Base-by-base conservation (phyloP, 306 rosid species). In the Dalbergia oliveri region DNA sequence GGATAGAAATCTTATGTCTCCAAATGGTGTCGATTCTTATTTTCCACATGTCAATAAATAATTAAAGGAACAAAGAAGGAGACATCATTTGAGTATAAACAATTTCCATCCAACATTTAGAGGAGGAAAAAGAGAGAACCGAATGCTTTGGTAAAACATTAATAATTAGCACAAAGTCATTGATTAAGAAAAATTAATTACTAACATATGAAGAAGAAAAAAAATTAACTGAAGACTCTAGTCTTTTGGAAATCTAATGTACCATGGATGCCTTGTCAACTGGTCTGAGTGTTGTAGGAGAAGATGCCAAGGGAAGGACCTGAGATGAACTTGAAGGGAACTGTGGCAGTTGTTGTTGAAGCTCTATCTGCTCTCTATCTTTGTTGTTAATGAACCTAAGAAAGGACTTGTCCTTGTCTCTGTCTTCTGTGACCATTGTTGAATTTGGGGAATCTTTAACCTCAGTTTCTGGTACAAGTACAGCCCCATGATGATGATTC, bases 251-350 rank as follows among this genome's bases (percentile, higher is more conserved):
- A 69, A 77, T 77, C 84, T 82, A 89, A 23, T 77, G 85, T 77
- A 87, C 84, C 72, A 75, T 72, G 71, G 81, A 65, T 63, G 77
- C 72, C 63, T 86, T 73, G 49, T 79, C 81, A 43, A 81, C 37
- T 10, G 86, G 82, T 57, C 51, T 83, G 78, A 86, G 83, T 54
- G 83, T 34, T 21, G 90, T 86, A 26, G 94, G 97, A 51, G 97
- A 87, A 74, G 94, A 85, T 75, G 84, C 84, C 88, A 92, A 69
- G 31, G 97, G 97, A 61, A 88, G 93, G 74, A 92, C 89, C 91
- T 92, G 89, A 11, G 90, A 81, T 61, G 92, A 84, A 73, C 90
- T 85, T 47, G 97, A 80, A 83, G 92, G 82, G 44, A 76, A 81
- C 70, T 83, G 90, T 10, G 87, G 83, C n/a, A 68, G 54, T 43